Evolutionary conservation across 2,329 filamentous ascomycete species (phyloP), one percentile per base, ranked within the genome.

Genomic region (Macroventuria anomochaeta): DNA sequence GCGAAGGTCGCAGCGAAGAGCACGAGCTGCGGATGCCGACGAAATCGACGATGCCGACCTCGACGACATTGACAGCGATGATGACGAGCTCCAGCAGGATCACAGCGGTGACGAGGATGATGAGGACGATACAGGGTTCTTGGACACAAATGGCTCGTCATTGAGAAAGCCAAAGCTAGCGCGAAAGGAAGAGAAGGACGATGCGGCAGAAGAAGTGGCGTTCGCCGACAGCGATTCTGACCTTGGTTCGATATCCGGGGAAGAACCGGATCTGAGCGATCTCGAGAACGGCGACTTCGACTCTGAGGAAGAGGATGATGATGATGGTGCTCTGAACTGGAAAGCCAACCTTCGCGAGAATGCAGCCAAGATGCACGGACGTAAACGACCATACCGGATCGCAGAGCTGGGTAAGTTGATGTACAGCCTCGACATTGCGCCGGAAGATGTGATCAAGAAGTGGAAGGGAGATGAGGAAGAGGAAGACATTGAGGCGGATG

Each of bases 161-260:
- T 76, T 77, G 7, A 71, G 76, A 37, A 69, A 70, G 37, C 57
- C 59, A 11, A 63, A 62, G 38, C 58, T 70, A 40, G 61, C 55
- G 21, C 64, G 69, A 23, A 69, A 65, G 62, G 67, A 72, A 23
- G 64, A 67, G 21, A 69, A 72, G 36, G 69, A 63, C 11, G 53
- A 66, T 42, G 43, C 56, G 7, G 57, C 86, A 20, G 90, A 86
- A 25, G 91, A 96, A 48, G 67, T 97, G 52, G 91, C 87, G 1
- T 99, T 97, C 78, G 95, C 95, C 12, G 95, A 99, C 69, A 96
- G 91, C 68, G 96, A 99, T 74, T 99, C 95, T 0, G 96, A 99
- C 71, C 82, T 99, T 4, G 95, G 95, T 6, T 96, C 93, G 3
- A 76, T 97, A 59, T 96, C 91, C 7, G 81, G 78, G 7, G 83